Conservation (phyloP, 192 early-diverging fungal species). For the Thamnidium elegans region DNA sequence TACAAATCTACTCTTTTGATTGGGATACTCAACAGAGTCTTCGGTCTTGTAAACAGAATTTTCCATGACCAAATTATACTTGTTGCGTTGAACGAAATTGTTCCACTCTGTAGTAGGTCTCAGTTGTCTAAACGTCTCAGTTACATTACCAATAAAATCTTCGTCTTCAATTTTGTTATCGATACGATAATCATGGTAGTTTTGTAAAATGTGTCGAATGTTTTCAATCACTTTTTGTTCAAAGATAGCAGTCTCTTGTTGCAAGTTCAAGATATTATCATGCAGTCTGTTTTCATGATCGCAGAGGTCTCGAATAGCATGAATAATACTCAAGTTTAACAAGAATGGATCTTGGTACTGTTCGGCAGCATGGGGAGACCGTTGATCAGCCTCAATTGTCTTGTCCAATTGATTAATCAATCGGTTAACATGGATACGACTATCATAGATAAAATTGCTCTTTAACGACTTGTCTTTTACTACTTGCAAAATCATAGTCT, state of each 20-base stretch:
- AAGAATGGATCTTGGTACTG: slow-evolving; percentile 23
- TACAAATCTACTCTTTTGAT: slow-evolving; percentile 36
- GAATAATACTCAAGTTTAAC: slow-evolving; percentile 19
- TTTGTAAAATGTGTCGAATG: slow-evolving; percentile 11
- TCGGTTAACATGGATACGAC: slow-evolving; percentile 19
- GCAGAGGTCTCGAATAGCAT: slow-evolving; percentile 14
- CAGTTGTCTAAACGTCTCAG: slow-evolving; percentile 28
- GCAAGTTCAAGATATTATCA: slow-evolving; percentile 28
- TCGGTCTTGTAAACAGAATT: slow-evolving; percentile 33
- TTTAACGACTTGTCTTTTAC: slow-evolving; percentile 18
- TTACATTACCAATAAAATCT: slow-evolving; percentile 21
- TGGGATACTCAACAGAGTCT: slow-evolving; percentile 32
- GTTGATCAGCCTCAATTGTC: slow-evolving; percentile 2
- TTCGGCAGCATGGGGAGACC: neutral
- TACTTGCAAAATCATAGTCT: slow-evolving; percentile 15
- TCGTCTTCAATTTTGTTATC: slow-evolving; percentile 19
- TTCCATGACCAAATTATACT: slow-evolving; percentile 38
- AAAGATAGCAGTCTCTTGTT: slow-evolving; percentile 24
- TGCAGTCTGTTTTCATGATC: slow-evolving; percentile 37
- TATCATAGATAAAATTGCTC: slow-evolving; percentile 17
- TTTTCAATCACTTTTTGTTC: slow-evolving; percentile 31
- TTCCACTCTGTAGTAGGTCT: slow-evolving; percentile 42
- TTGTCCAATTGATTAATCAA: slow-evolving; percentile 16
- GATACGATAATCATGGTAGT: slow-evolving; percentile 24
- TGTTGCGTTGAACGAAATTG: slow-evolving; percentile 38